Base-by-base conservation (phyloP, 371 early-diverging fungal species). In the Rhizopus arrhizus region DNA sequence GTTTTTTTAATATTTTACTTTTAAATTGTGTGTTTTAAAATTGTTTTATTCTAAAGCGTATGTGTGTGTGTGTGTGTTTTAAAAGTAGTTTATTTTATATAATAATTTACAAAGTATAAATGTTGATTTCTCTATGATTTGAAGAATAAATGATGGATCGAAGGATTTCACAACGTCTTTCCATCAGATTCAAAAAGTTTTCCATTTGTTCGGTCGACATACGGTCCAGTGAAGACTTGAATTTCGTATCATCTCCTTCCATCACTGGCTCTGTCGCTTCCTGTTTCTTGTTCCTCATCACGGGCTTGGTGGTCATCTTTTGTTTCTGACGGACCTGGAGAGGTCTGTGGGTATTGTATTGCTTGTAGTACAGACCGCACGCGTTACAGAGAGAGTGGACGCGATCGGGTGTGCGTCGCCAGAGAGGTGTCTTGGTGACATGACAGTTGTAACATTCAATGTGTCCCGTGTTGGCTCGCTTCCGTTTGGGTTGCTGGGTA, bases 301-400 rank as follows among this genome's bases (percentile, higher is more conserved):
- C 7, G 29, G 15, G 8, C 31, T 28, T 29, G 3, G 10, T 48
- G 16, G 22, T 28, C 16, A 28, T 48, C 8, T 48, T 48, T 29
- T 48, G 61, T 72, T 85, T 87, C 64, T 83, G 78, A 32, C 85
- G 84, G 12, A 85, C 77, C 50, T 80, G 75, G 45, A 85, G 68
- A 7, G 91, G 91, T 12, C 90, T 82, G 55, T 91, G 89, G 4
- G 75, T 77, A 15, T 86, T 82, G 66, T 90, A 88, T 58, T 88
- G 88, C 72, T 89, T 90, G 58, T 80, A 88, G 72, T 90, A 92
- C n/a, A 90, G 75, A 22, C 90, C 91, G 68, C 93, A 93, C 2
- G 93, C 91, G 71, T 93, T 93, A 72, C 92, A 93, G 10, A 93
- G 79, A n/a, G 85, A 83, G 59, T 91, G 90, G 43, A 77, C 74